Evolutionary conservation across 306 rosid species (phyloP), one percentile per base, ranked within the genome.

Genomic region (Cyclanthera cordifolia): DNA sequence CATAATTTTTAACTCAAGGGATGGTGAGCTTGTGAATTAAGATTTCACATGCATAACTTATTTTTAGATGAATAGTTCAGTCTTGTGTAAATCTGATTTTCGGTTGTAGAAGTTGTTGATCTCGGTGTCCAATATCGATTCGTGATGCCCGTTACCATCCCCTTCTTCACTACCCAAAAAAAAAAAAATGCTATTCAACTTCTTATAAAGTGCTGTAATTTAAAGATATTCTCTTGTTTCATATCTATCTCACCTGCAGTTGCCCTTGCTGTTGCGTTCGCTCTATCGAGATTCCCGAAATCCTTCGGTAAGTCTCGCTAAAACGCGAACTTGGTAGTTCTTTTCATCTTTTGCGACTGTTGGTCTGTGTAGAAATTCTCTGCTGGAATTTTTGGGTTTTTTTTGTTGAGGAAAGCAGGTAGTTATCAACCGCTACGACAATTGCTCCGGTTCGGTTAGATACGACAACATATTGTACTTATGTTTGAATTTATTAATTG

Each of bases 1-100:
- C 71, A 66, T 23, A 66, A 46, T 45, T 46, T 46, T 66, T 47
- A 66, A 66, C 71, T 46, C 54, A 8, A 23, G 71, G 54, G 71
- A 66, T n/a, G 71, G 49, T 46, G 71, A 66, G 71, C 53, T 16
- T 66, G 71, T 66, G 71, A 66, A 66, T 47, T 15, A 66, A 66
- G 41, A 47, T 46, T 66, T 66, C 53, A 66, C 71, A 65, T 43
- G 37, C 70, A 66, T 66, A 24, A 66, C 71, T 66, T 66, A 66
- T 66, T 23, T 66, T 15, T 66, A 66, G 71, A 66, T 66, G 54
- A 54, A 13, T 66, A 45, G 71, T 46, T 24, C 71, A 23, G 41
- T 24, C 71, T 45, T 65, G 71, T 66, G 54, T 66, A 66, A 66
- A 66, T 66, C 39, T 66, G 71, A 66, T 66, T 46, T 25, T 66